Percentiles rank a stretch among this genome's conserved stretches.
phyloP scores from a whole-genome alignment of 2,329 filamentous ascomycete species.

The Venturia effusa region DNA sequence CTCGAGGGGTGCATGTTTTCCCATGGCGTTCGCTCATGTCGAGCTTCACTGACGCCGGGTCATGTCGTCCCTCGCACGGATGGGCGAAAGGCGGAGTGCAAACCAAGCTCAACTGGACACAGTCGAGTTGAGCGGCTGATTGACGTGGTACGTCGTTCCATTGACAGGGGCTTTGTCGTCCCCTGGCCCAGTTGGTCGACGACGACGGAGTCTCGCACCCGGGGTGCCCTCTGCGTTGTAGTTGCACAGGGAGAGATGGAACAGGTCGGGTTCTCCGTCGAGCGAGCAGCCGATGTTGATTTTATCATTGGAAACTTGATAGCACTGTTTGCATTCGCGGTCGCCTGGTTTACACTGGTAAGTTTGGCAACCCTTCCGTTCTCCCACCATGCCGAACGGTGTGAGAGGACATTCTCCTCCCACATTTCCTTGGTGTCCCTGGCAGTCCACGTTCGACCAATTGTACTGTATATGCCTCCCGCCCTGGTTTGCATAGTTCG shows the following conservation, averaged over 20 bases:
- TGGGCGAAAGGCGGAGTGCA: neutral
- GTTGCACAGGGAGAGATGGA: neutral
- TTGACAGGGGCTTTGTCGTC: neutral
- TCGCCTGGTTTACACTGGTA: neutral
- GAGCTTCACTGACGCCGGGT: neutral
- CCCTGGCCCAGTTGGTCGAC: neutral
- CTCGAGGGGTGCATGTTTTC: neutral
- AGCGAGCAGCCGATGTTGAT: neutral
- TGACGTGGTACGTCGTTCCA: neutral
- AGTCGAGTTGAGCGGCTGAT: neutral
- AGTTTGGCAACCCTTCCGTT: neutral
- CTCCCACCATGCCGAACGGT: neutral
- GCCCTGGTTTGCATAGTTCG: neutral
- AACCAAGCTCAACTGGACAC: neutral
- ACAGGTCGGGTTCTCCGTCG: neutral
- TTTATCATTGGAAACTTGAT: neutral
- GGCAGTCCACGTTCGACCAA: neutral
- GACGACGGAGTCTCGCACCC: neutral
- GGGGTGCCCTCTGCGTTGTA: neutral
- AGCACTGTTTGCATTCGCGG: neutral
- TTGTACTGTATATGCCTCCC: neutral
- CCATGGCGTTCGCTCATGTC: too few species aligned
- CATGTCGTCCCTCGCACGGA: neutral
- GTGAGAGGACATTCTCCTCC: neutral
- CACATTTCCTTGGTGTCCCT: neutral